A percentile compares a stretch with the other conserved stretches of the same genome.
These are phyloP conservation scores for Eragrostis curvula DNA, from an alignment of 176 grass and related monocot species.

Conservation along the genomic window DNA sequence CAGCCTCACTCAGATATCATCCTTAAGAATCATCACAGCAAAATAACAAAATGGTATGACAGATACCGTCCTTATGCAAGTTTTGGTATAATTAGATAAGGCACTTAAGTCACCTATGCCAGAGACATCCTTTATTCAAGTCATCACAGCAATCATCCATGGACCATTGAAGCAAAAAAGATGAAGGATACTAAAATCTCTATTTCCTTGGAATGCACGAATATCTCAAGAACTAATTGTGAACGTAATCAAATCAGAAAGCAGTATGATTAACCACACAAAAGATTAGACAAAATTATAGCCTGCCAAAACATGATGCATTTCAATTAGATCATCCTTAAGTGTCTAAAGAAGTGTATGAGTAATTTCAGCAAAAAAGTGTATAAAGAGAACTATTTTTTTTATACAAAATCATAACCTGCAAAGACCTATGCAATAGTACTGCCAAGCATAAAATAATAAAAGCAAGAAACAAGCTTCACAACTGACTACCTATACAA, in stretches of 20 bases:
- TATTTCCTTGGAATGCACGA: background rate
- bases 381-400: background rate
- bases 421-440: background rate
- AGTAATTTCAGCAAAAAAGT: background rate
- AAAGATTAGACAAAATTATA: no score
- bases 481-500: background rate
- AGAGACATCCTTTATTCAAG: background rate
- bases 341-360: no score
- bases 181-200: background rate
- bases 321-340: no score
- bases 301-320: no score
- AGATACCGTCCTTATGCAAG: slow-evolving; percentile 7
- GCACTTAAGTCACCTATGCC: background rate
- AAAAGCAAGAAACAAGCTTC: background rate
- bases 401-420: background rate
- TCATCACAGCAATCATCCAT: background rate
- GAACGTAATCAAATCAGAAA: background rate
- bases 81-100: slow-evolving; percentile 29
- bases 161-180: background rate
- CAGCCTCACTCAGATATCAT: slow-evolving; percentile 8
- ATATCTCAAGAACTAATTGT: background rate
- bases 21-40: background rate
- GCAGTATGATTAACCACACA: no score
- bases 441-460: background rate
- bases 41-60: background rate